phyloP scores from a whole-genome alignment of 768 basidiomycete species.

The Lentinula detonsa region DNA sequence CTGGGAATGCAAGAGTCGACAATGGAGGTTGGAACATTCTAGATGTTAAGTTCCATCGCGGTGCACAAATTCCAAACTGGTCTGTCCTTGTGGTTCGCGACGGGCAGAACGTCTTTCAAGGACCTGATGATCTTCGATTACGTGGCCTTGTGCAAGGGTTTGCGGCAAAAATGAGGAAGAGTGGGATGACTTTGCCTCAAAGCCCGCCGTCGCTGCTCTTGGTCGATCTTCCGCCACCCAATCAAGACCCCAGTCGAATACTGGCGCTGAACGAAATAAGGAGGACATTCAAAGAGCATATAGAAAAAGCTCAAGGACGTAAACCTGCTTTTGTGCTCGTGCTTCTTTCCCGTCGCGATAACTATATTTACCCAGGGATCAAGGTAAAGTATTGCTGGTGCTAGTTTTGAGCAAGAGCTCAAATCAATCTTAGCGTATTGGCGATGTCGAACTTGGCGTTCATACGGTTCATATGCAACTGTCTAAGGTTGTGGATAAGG shows the following conservation, averaged over 20 bases:
- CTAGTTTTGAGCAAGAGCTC: not conserved
- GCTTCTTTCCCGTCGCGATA: constrained; percentile 60
- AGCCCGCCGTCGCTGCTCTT: constrained; percentile 28
- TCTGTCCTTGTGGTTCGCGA: constrained; percentile 64
- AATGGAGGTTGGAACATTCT: constrained; percentile 78
- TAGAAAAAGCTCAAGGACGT: constrained; percentile 14
- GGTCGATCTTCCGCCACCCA: constrained; percentile 21
- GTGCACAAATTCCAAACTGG: constrained; percentile 49
- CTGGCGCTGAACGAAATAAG: constrained; percentile 35
- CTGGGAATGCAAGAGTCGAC: constrained; percentile 34
- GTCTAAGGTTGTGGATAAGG: constrained; percentile 48
- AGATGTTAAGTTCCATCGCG: constrained; percentile 60
- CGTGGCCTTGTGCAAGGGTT: constrained; percentile 45
- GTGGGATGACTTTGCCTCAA: constrained; percentile 50
- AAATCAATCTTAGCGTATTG: constrained; percentile 39
- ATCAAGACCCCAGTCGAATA: constrained; percentile 29
- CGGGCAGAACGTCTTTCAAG: constrained; percentile 27
- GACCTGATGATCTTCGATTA: constrained; percentile 37
- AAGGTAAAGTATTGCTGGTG: constrained; percentile 33
- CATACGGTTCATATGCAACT: constrained; percentile 72
- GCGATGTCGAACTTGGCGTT: constrained; percentile 69
- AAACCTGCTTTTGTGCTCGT: constrained; percentile 67
- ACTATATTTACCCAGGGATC: constrained; percentile 75
- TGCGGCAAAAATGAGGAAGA: constrained; percentile 42
- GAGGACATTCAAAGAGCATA: constrained; percentile 25